Conservation (phyloP, 2,329 filamentous ascomycete species). For the Colletotrichum trifolii region DNA sequence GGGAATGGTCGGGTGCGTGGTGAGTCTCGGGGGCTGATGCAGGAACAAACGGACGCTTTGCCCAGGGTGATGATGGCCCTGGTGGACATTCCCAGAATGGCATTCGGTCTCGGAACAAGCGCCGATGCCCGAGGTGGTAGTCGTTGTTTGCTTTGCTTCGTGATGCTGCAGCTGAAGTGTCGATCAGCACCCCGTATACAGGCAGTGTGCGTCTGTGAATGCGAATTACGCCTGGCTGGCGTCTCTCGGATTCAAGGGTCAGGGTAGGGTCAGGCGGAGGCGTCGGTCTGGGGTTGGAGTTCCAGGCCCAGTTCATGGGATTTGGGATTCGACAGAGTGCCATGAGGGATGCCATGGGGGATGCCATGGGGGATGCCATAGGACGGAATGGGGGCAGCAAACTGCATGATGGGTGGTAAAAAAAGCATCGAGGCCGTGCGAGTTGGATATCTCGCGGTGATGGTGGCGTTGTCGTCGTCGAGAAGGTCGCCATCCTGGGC, state of each 20-base stretch:
- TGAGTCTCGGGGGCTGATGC: not conserved
- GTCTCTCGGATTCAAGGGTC: not conserved
- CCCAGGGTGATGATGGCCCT: slow-evolving; percentile 4
- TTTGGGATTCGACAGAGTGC: not conserved
- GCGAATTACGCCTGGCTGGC: not conserved
- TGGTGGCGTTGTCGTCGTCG: slow-evolving; percentile 13
- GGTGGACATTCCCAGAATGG: not conserved
- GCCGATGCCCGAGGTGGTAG: not conserved
- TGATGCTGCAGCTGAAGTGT: not conserved
- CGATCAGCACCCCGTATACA: slow-evolving; percentile 15
- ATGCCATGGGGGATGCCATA: not conserved
- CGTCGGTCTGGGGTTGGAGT: slow-evolving; percentile 18
- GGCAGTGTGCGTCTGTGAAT: not conserved
- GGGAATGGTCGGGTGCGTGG: slow-evolving; percentile 12
- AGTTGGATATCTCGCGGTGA: slow-evolving; percentile 4
- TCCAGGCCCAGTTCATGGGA: slow-evolving; percentile 13
- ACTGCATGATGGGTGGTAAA: slow-evolving; percentile 7
- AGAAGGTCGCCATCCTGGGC: slow-evolving; percentile 21
- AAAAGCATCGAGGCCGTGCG: slow-evolving; percentile 21
- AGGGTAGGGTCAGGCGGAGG: slow-evolving; percentile 5
- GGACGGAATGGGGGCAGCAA: slow-evolving; percentile 8
- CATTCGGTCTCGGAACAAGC: not conserved
- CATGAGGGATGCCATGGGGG: not conserved
- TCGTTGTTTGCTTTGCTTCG: no score
- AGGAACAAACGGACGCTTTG: slow-evolving; percentile 13